phyloP scores from a whole-genome alignment of 106 monocot species.

The Dactylorhiza incarnata region DNA sequence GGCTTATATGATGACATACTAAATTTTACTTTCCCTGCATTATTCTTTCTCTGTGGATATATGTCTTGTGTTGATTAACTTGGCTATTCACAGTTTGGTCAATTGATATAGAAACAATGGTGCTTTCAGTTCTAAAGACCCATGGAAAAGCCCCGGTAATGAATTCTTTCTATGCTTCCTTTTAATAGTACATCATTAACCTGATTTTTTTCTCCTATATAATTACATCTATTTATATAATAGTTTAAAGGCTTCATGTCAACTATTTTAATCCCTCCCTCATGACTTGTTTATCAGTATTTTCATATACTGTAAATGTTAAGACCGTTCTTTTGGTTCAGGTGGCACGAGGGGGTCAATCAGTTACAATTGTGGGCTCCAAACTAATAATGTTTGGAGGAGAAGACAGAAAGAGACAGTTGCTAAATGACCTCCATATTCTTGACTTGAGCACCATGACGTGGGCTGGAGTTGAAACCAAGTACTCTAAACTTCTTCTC shows the following conservation, averaged over 20 bases:
- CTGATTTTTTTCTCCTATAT: neutral
- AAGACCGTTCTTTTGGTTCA: slow-evolving; percentile 13
- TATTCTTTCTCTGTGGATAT: neutral
- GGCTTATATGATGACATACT: neutral
- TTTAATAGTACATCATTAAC: neutral
- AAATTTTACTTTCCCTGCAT: neutral
- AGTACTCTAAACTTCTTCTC: slow-evolving; percentile 22
- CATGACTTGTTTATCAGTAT: neutral
- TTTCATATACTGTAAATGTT: neutral
- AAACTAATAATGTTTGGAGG: slow-evolving; percentile 87
- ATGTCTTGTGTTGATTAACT: slow-evolving; percentile 13
- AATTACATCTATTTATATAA: neutral
- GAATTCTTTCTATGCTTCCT: neutral
- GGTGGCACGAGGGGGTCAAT: slow-evolving; percentile 78
- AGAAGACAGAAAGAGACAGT: slow-evolving; percentile 48
- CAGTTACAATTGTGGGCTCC: slow-evolving; percentile 63
- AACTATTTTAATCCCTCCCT: neutral
- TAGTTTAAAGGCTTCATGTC: neutral
- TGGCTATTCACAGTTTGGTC: slow-evolving; percentile 64
- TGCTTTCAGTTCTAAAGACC: slow-evolving; percentile 42
- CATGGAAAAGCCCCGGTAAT: slow-evolving; percentile 73
- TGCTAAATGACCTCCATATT: slow-evolving; percentile 81
- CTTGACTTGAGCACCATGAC: slow-evolving; percentile 79
- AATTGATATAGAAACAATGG: slow-evolving; percentile 48
- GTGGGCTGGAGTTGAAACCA: slow-evolving; percentile 58